Evolutionary conservation across 129 eudicot genomes (phyloP).

Genomic region (Pittosporum tobira): DNA sequence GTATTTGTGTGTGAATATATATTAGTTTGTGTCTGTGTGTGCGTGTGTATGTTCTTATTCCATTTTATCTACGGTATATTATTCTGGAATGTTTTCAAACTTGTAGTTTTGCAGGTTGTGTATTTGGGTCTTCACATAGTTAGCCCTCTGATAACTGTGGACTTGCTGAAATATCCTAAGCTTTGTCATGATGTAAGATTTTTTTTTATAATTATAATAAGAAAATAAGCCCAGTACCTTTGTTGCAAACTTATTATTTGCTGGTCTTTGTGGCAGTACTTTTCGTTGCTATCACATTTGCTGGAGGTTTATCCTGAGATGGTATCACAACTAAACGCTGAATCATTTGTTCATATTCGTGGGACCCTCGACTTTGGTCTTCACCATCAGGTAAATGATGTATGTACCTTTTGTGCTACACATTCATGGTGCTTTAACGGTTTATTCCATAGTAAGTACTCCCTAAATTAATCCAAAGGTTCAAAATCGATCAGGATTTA

Average conservation of each 20-base stretch:
- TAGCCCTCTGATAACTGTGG: conserved; percentile 72
- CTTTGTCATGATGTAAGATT: conserved; percentile 77
- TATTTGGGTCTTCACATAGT: conserved; percentile 88
- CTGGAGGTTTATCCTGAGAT: conserved; percentile 95
- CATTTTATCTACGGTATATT: too few species aligned
- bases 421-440: too few species aligned
- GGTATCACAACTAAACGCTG: conserved; percentile 61
- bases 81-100: conserved; percentile 1
- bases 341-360: conserved; percentile 57
- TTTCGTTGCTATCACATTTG: conserved; percentile 83
- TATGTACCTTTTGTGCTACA: too few species aligned
- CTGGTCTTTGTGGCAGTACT: conserved; percentile 43
- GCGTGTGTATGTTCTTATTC: too few species aligned
- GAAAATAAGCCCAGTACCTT: not conserved
- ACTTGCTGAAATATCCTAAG: conserved; percentile 85
- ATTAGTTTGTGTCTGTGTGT: too few species aligned
- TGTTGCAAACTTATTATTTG: conserved; percentile 16
- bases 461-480: too few species aligned
- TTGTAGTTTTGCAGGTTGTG: conserved; percentile 52
- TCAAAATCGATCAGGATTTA: too few species aligned
- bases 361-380: conserved; percentile 86
- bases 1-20: not conserved
- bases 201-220: conserved; percentile 11
- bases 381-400: conserved; percentile 66
- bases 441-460: too few species aligned